phyloP scores from a whole-genome alignment of 1,284 basidiomycete species.

The Irpex rosettiformis region DNA sequence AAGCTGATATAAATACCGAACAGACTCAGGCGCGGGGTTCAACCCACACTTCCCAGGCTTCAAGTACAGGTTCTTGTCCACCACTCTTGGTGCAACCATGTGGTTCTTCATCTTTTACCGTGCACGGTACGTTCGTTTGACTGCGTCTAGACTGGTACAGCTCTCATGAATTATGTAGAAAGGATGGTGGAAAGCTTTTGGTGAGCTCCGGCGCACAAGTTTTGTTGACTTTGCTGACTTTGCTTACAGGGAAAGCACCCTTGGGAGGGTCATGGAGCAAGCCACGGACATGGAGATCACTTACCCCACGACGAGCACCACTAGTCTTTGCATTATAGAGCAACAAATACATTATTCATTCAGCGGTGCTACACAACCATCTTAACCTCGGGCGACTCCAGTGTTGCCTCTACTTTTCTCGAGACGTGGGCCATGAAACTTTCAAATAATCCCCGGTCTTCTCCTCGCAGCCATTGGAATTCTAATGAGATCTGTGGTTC shows the following conservation, averaged over 20 bases:
- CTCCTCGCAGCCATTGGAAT: conserved; percentile 50
- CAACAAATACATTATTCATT: not conserved
- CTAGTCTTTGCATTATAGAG: conserved; percentile 23
- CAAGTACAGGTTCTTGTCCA: conserved; percentile 75
- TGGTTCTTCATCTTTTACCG: conserved; percentile 99
- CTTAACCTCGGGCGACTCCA: conserved; percentile 1
- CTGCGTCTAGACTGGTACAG: not conserved
- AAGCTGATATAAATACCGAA: conserved; percentile 17
- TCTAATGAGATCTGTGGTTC: conserved; percentile 7
- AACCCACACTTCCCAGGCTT: conserved; percentile 81
- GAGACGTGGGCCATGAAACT: conserved; percentile 63
- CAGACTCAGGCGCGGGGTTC: conserved; percentile 69
- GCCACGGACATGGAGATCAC: conserved; percentile 40
- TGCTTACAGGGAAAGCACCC: conserved; percentile 49
- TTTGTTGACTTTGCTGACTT: conserved; percentile 13
- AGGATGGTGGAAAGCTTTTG: conserved; percentile 73
- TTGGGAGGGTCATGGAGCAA: conserved; percentile 54
- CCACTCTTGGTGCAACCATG: conserved; percentile 87
- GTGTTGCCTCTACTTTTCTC: conserved; percentile 30
- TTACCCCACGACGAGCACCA: conserved; percentile 38
- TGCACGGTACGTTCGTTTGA: conserved; percentile 63
- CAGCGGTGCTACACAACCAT: conserved; percentile 1
- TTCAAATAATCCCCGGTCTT: conserved; percentile 59
- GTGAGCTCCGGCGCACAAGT: conserved; percentile 34
- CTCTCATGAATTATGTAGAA: conserved; percentile 34